Base-by-base conservation (phyloP, 441 rosid genomes). In the Adansonia madagascariensis region DNA sequence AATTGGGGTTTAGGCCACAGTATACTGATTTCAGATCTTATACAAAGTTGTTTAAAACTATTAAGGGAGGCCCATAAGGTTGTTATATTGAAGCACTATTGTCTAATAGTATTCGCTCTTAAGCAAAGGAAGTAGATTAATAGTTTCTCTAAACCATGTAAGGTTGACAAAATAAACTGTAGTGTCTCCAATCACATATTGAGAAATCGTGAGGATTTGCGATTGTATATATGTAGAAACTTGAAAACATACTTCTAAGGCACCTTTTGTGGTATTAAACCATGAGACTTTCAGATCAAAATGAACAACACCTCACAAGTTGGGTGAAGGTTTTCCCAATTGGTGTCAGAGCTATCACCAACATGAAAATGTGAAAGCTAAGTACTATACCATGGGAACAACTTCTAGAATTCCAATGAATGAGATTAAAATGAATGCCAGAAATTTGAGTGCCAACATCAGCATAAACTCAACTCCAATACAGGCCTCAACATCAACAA, bases 401-500 rank as follows among this genome's bases (percentile, higher is more conserved):
- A 41, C 44, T 41, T 41, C 8, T 41, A 41, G 44, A 41, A 41
- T 41, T 41, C 44, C 8, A 41, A 41, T 41, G 44, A 7, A 15
- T 63, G 22, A 11, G 20, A 14, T 47, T 57, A 57, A 57, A 57
- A 57, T 20, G 62, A 57, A 20, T 57, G 9, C 62, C 10, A 18
- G 3, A 18, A 57, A 63, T 63, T 62, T 31, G 10, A 12, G 20
- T 35, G 39, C 15, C 46, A 31, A 63, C 46, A 15, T 63, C 46
- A 35, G 39, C 15, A 6, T 27, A 62, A 14, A 31, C 20, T 41
- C 64, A 17, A 66, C 8, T 53, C 11, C 43, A 46, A 73, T 18
- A 55, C 59, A 73, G 64, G 49, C 20, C 46, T 41, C n/a, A 31
- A 39, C 10, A 18, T 35, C 62, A 71, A 71, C 9, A 31, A 71